These are phyloP conservation scores for Blastobotrys illinoisensis DNA, from an alignment of 1,139 yeast genomes.

Conservation along the genomic window DNA sequence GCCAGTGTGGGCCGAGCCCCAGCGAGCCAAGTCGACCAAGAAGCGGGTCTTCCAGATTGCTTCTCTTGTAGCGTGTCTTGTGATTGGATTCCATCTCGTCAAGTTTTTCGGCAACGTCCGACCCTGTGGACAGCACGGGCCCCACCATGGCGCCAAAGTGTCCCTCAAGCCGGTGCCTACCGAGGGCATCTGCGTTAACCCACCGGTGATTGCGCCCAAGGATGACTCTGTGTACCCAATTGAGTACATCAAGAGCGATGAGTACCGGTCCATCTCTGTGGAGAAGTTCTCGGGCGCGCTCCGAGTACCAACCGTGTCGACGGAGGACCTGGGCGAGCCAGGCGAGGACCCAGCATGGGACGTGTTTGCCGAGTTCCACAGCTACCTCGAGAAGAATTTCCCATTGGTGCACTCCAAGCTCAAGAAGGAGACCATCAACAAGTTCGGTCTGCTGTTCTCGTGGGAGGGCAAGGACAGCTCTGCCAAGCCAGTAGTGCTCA, in stretches of 20 bases:
- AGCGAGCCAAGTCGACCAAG: neutral
- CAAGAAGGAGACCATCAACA: slow-evolving; percentile 53
- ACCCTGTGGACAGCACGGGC: neutral
- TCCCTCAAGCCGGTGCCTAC: neutral
- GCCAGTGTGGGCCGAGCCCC: neutral
- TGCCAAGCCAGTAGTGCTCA: slow-evolving; percentile 59
- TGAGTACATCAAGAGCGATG: slow-evolving; percentile 8
- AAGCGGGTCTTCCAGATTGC: neutral
- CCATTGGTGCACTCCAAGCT: slow-evolving; percentile 50
- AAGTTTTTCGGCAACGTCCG: neutral
- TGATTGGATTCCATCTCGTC: neutral
- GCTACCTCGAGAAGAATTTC: slow-evolving; percentile 50
- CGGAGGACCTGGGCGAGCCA: slow-evolving; percentile 49
- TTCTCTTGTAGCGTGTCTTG: neutral
- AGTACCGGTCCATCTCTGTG: slow-evolving; percentile 33
- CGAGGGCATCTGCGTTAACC: neutral
- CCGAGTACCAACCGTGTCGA: slow-evolving; percentile 56
- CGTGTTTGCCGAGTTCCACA: slow-evolving; percentile 48
- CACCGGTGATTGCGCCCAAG: neutral
- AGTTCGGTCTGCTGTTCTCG: slow-evolving; percentile 59
- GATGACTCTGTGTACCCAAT: neutral
- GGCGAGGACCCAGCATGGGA: slow-evolving; percentile 36
- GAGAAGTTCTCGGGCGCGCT: slow-evolving; percentile 50
- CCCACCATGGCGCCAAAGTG: neutral
- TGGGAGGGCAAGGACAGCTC: slow-evolving; percentile 54